Evolutionary conservation across 2,329 filamentous ascomycete species (phyloP).

Genomic region (Thielaviopsis euricoi): DNA sequence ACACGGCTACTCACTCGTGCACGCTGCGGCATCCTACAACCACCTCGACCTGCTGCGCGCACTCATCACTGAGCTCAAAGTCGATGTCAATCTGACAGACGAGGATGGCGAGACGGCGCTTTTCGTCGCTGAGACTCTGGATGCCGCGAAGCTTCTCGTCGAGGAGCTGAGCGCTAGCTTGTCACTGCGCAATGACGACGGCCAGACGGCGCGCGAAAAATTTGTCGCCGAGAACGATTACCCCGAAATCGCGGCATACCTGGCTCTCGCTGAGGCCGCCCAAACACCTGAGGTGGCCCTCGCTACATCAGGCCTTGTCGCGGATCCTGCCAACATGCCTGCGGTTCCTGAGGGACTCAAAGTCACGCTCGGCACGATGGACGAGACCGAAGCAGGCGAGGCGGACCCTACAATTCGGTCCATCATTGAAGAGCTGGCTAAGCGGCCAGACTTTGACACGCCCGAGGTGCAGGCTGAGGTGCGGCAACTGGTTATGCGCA

Average conservation of each 20-base stretch:
- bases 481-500: constrained; percentile 64
- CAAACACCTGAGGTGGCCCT: constrained; percentile 13
- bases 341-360: constrained; percentile 51
- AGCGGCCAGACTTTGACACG: constrained; percentile 66
- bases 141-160: constrained; percentile 62
- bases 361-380: constrained; percentile 62
- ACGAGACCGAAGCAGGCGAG: constrained; percentile 33
- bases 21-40: constrained; percentile 85
- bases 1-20: constrained; percentile 85
- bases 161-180: constrained; percentile 65
- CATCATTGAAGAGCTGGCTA: constrained; percentile 77
- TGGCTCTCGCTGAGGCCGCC: constrained; percentile 26
- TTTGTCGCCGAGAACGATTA: constrained; percentile 66
- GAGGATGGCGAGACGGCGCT: constrained; percentile 90
- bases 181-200: constrained; percentile 51
- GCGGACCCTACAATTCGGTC: constrained; percentile 70
- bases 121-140: constrained; percentile 72
- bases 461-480: constrained; percentile 67
- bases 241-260: constrained; percentile 57
- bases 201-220: constrained; percentile 64
- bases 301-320: constrained; percentile 18
- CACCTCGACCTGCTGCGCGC: constrained; percentile 64
- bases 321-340: constrained; percentile 15
- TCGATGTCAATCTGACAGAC: constrained; percentile 67
- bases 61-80: constrained; percentile 59